Percentiles rank a stretch among this genome's conserved stretches.
These are phyloP conservation scores for Ramalina peruviana DNA, from an alignment of 495 filamentous ascomycete species.

Conservation along the genomic window DNA sequence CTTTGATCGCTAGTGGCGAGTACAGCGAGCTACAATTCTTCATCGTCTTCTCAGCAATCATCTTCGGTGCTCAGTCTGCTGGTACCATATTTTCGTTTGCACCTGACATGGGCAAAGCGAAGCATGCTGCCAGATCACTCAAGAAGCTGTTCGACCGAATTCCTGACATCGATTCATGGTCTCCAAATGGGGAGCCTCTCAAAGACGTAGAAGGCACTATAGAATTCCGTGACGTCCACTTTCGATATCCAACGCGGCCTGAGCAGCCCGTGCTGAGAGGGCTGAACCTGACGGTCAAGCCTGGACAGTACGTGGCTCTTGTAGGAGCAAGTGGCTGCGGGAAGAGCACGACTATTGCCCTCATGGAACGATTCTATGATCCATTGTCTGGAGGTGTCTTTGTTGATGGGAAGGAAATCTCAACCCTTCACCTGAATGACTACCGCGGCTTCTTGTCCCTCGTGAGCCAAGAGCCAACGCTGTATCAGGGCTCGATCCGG, in stretches of 20 bases:
- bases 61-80: conserved; percentile 73
- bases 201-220: conserved; percentile 48
- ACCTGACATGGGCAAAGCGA: conserved; percentile 79
- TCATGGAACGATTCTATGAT: conserved; percentile 80
- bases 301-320: conserved; percentile 66
- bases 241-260: conserved; percentile 67
- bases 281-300: conserved; percentile 55
- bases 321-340: conserved; percentile 75
- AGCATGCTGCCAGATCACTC: conserved; percentile 60
- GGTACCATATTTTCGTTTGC: conserved; percentile 81
- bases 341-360: conserved; percentile 67
- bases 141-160: conserved; percentile 66
- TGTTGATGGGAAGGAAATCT: conserved; percentile 64
- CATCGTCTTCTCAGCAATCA: conserved; percentile 63
- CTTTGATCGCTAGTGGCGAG: conserved; percentile 54
- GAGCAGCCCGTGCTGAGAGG: conserved; percentile 69
- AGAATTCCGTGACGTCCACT: conserved; percentile 68
- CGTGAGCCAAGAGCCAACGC: conserved; percentile 74
- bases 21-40: conserved; percentile 73
- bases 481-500: conserved; percentile 73
- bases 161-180: conserved; percentile 76
- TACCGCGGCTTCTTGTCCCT: conserved; percentile 67
- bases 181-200: conserved; percentile 48
- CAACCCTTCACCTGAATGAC: conserved; percentile 56
- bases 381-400: conserved; percentile 56